Evolutionary conservation across 768 basidiomycete genomes (phyloP), one percentile per base, ranked within the genome.

Genomic region (Boletus vermiculosoides): DNA sequence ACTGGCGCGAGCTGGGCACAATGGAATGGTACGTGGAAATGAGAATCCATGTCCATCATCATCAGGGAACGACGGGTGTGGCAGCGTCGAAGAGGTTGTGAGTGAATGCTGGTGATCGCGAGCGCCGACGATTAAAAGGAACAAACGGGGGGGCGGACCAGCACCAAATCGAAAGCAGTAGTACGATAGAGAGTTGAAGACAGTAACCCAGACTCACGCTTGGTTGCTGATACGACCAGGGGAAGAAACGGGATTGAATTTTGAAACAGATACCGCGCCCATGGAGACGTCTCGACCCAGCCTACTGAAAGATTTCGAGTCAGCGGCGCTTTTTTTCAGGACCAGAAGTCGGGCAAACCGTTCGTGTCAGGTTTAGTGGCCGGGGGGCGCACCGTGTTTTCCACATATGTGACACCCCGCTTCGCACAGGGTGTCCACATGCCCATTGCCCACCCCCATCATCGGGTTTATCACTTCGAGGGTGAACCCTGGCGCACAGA

Each of bases 21-120:
- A 45, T 71, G 70, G 8, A 69, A 73, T 22, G 69, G 71, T 37
- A 71, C 57, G 15, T 25, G 66, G 45, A 71, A 71, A 39, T 58
- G 62, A 8, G 56, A 25, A 31, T 60, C 67, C 39, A 58, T 49
- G 52, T 63, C 65, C 62, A 71, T 66, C 40, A 25, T 62, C 30
- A 42, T 34, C 9, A 12, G 25, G 22, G 12, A 34, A 11, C 13
- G 52, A 53, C 4, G 31, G n/a, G 34, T 28, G 25, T 23, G 39
- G 22, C 3, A 39, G 8, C 39, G 40, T 52, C 13, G 44, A 53
- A n/a, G 56, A 54, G 22, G 50, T 42, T 4, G 36, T 41, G 36
- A 46, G 20, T 16, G 34, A 22, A 20, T 11, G 20, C 16, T 10
- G 40, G 34, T 22, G 31, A 42, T 44, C 15, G 45, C 20, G 34